Evolutionary conservation across 768 basidiomycete species (phyloP), one percentile per base, ranked within the genome.

Genomic region (Clitopilus passeckerianus): DNA sequence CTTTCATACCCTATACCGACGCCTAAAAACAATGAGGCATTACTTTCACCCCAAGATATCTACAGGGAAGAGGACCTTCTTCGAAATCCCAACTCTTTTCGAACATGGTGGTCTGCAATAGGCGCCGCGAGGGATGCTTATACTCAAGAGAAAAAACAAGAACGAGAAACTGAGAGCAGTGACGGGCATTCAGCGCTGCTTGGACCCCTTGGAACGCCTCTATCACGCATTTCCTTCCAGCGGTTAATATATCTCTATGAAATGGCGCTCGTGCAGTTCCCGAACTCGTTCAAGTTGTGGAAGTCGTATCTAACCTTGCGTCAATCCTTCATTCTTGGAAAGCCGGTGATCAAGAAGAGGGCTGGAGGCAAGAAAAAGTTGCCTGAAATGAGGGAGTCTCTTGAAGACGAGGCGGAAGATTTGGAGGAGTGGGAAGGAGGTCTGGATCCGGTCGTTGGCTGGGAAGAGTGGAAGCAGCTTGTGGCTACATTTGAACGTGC

Each of bases 231-330:
- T 46, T 86, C 87, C 24, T 76, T 98, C 6, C 93, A 97, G 65
- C 86, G 89, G 53, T 76, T 96, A 33, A 89, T 90, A 2, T 95
- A 91, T 71, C 82, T 97, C n/a, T 98, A 97, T 70, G 97, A 99
- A 73, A 80, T 92, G 18, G 96, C 96, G 0, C 81, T 99, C 22
- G 80, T 75, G 3, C 84, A 95, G 63, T 97, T 98, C 67, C 90
- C 95, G 0, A 85, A 82, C 10, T 92, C 89, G 1, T 98, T 93
- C 85, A 95, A 97, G 71, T 75, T 98, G 56, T 98, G 97, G 97
- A 95, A 93, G 69, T 83, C 91, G 0, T 99, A 99, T 72, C 78
- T 98, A 44, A 81, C 80, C 55, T 85, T 88, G 75, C 84, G 97
- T 53, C 87, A 91, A 80, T 79, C 82, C 1, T 97, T 89, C 72